Conservation (phyloP, 2,329 filamentous ascomycete species). For the Trichophyton mentagrophytes region DNA sequence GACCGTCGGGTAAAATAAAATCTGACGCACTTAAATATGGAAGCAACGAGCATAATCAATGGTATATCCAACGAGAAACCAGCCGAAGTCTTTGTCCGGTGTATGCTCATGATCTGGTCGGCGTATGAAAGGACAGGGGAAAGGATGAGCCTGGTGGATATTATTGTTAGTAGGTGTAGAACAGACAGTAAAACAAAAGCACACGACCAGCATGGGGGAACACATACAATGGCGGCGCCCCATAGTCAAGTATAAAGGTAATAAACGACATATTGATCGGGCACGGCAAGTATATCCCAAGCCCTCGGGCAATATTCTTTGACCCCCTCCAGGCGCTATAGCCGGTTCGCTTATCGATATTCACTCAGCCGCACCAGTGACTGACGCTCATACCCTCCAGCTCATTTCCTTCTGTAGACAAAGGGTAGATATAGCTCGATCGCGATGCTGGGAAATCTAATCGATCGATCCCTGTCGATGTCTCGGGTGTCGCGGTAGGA, state of each 20-base stretch:
- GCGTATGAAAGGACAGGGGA: constrained; percentile 54
- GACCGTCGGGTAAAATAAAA: not conserved
- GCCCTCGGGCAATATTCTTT: not conserved
- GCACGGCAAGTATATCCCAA: no score
- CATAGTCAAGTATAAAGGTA: constrained; percentile 33
- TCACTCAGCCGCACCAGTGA: not conserved
- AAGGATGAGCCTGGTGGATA: constrained; percentile 40
- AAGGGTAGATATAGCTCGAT: not conserved
- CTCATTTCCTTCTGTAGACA: not conserved
- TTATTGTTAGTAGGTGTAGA: not conserved
- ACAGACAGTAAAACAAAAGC: constrained; percentile 10
- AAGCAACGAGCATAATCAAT: constrained; percentile 53
- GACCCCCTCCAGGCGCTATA: not conserved
- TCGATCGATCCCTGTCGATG: not conserved
- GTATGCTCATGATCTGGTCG: constrained; percentile 54
- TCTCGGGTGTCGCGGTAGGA: not conserved
- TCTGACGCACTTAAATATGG: constrained; percentile 45
- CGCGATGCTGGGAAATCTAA: not conserved
- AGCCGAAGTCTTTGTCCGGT: constrained; percentile 45
- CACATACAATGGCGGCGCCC: constrained; percentile 38
- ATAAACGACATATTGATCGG: constrained; percentile 21
- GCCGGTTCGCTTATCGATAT: not conserved
- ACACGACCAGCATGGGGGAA: not conserved
- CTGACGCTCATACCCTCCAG: not conserved
- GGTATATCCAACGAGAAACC: constrained; percentile 56